Base-by-base conservation (phyloP, 106 monocot species). In the Dendrobium catenatum region DNA sequence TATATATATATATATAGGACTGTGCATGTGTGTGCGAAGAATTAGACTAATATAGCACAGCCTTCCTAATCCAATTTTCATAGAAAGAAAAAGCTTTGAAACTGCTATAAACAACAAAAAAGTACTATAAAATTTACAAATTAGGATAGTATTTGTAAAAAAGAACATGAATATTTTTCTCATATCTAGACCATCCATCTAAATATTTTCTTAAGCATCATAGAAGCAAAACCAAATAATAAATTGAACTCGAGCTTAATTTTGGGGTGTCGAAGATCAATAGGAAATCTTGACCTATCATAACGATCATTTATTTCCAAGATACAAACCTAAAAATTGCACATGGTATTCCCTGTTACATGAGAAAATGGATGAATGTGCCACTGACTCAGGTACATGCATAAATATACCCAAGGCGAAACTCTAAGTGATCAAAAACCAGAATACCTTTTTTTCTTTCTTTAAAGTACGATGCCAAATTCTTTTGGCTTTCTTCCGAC, bases 381-480 rank as follows among this genome's bases (percentile, higher is more conserved):
- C 70, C 11, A 29, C 70, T 33, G 33, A 37, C 70, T 22, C 33
- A 70, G 0, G 44, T 44, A 44, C 43, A 74, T n/a, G 74, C 70
- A 31, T 70, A 31, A 15, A n/a, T 11, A 68, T 29, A 29, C 68
- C 31, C 26, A 9, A 33, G 68, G 3, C 15, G 31, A 68, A 68
- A 68, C 29, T 68, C 2, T 22, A 70, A 51, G 16, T 33, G 13
- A 13, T 37, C 0, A 70, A 70, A 70, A 70, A n/a, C 19, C 64
- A 64, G 44, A 76, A 49, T 76, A 76, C 76, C 76, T 76, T 76
- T 76, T 27, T 61, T 8, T 61, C 61, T 61, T n/a, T 76, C 22
- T 76, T 76, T 42, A 48, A 44, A 26, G 9, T 11, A 11, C 24
- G 76, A 9, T 26, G 3, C 48, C 47, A 76, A 49, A 76, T 0